A percentile compares a stretch with the other conserved stretches of the same genome.
phyloP scores from a whole-genome alignment of 1,139 yeast genomes.

The Magnusiomyces tetraspermus region DNA sequence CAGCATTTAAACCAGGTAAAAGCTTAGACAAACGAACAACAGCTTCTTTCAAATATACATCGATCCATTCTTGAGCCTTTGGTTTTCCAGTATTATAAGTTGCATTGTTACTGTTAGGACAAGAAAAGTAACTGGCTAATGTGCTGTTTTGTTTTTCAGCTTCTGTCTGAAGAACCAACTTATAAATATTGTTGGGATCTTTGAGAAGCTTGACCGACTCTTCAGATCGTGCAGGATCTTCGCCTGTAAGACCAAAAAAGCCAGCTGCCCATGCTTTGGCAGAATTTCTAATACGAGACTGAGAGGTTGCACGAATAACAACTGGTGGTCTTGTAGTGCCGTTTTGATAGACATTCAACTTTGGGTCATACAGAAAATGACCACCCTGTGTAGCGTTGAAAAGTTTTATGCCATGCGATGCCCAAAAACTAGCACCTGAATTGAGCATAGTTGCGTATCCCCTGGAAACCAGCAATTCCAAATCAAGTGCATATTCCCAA shows the following conservation, averaged over 20 bases:
- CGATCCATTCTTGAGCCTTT: slow-evolving; percentile 29
- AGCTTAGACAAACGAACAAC: slow-evolving; percentile 35
- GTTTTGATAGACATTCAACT: slow-evolving; percentile 27
- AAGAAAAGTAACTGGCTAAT: slow-evolving; percentile 34
- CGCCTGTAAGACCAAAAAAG: slow-evolving; percentile 34
- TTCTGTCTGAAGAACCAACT: slow-evolving; percentile 32
- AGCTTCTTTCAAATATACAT: slow-evolving; percentile 35
- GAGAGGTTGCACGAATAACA: slow-evolving; percentile 34
- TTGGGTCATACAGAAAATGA: slow-evolving; percentile 21
- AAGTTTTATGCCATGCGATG: slow-evolving; percentile 34
- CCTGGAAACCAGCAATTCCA: slow-evolving; percentile 31
- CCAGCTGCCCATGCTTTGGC: slow-evolving; percentile 40
- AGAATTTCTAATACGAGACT: slow-evolving; percentile 34
- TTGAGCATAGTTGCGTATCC: slow-evolving; percentile 36
- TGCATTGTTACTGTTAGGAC: slow-evolving; percentile 31
- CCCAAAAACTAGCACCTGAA: slow-evolving; percentile 35
- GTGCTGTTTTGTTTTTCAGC: slow-evolving; percentile 34
- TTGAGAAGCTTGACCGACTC: slow-evolving; percentile 11
- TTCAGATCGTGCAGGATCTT: slow-evolving; percentile 19
- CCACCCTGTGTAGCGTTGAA: slow-evolving; percentile 27
- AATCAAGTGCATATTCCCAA: slow-evolving; percentile 32
- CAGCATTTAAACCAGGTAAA: slow-evolving; percentile 34
- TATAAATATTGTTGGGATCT: slow-evolving; percentile 22
- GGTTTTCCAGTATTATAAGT: slow-evolving; percentile 20
- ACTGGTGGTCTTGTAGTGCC: slow-evolving; percentile 30